Base-by-base conservation (phyloP, 225 moss, liverwort and hornwort genomes). In the Antitrichia curtipendula region DNA sequence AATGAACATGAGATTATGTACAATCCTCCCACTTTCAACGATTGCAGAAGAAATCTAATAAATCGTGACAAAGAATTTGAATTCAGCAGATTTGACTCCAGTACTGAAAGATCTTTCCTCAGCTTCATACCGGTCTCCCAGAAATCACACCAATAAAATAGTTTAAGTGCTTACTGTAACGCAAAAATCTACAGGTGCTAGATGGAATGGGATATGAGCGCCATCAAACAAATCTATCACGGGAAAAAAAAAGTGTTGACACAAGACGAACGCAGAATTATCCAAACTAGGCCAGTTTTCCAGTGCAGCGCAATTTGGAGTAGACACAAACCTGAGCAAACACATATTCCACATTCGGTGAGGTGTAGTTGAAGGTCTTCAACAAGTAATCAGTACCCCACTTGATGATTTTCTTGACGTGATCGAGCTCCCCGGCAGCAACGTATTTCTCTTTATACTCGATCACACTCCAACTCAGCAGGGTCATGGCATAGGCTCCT, bases 311-410 rank as follows among this genome's bases (percentile, higher is more conserved):
- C 50, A 83, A 49, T 54, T 13, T 32, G 14, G 21, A 83, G 72
- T 34, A 43, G 58, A 63, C 47, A 24, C 62, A 65, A 83, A 97
- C 97, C 98, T 98, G 96, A 69, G 93, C 98, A 86, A 90, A 94
- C 58, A 98, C 94, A 54, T 92, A 95, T 0, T 82, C 75, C 21
- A 96, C 90, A 82, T 81, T 69, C 16, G 96, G 94, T 28, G 91
- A 84, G 49, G 90, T 93, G 88, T 89, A 95, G 91, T 94, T 98
- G 96, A 92, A 96, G 87, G 89, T 91, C 89, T 81, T 96, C 47
- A 98, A 68, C 87, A 98, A 61, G 78, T 96, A 98, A 89, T 98
- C 98, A 16, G 96, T 93, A 41, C 96, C 94, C 98, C 98, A 98
- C 90, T 95, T 96, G 87, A 98, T 94, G 22, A 94, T 92, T 72